Conservation (phyloP, 208 protist genomes). For the Trypanosoma brucei region DNA sequence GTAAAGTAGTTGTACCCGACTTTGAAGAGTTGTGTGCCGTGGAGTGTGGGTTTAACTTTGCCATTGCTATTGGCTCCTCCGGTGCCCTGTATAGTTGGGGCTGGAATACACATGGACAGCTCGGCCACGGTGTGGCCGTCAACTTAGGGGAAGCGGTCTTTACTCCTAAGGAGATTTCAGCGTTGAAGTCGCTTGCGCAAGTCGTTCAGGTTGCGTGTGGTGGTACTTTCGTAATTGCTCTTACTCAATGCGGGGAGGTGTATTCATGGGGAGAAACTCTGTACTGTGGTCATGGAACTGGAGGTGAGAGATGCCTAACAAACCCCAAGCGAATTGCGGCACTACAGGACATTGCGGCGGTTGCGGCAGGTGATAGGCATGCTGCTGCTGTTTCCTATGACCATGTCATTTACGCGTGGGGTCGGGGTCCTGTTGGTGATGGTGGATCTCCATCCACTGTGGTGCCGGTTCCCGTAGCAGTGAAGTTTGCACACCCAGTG, state of each 20-base stretch:
- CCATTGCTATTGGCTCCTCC: conserved; percentile 37
- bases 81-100: conserved; percentile 66
- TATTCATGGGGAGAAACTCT: conserved; percentile 45
- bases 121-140: conserved; percentile 20
- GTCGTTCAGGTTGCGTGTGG: conserved; percentile 76
- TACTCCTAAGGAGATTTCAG: conserved; percentile 35
- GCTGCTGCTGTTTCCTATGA: conserved; percentile 52
- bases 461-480: conserved; percentile 29
- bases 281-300: conserved; percentile 50
- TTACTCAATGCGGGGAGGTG: conserved; percentile 50
- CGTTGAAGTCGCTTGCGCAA: conserved; percentile 16
- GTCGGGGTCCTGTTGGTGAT: conserved; percentile 38
- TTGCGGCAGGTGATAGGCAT: conserved; percentile 61
- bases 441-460: conserved; percentile 5
- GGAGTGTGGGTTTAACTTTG: conserved; percentile 57
- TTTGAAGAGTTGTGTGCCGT: conserved; percentile 27
- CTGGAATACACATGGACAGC: conserved; percentile 50
- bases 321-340: conserved; percentile 22
- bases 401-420: conserved; percentile 65
- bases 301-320: conserved; percentile 1
- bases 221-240: conserved; percentile 53
- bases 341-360: conserved; percentile 32
- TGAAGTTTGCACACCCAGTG: conserved; percentile 47
- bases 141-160: conserved; percentile 22
- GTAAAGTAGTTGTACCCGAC: conserved; percentile 26